phyloP scores from a whole-genome alignment of 192 early-diverging fungal species.

The Coemansia sp. region DNA sequence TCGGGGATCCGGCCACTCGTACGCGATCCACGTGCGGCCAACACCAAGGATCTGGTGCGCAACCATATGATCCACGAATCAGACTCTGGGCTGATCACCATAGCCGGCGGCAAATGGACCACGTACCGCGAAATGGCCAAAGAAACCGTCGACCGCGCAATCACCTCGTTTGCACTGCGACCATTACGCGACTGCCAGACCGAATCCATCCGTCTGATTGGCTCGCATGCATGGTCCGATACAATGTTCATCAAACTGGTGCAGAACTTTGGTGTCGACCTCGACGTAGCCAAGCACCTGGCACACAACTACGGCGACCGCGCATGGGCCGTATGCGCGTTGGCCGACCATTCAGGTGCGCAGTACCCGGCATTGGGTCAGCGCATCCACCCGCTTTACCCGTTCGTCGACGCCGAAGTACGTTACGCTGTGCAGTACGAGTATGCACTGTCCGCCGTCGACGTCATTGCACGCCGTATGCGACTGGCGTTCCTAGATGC shows the following conservation, averaged over 20 bases:
- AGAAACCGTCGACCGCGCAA: conserved; percentile 89
- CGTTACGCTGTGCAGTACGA: conserved; percentile 88
- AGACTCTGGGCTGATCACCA: conserved; percentile 79
- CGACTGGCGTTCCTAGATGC: conserved; percentile 93
- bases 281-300: conserved; percentile 87
- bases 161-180: conserved; percentile 70
- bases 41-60: conserved; percentile 89
- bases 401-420: conserved; percentile 93
- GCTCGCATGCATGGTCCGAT: conserved; percentile 81
- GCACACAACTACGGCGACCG: conserved; percentile 91
- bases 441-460: conserved; percentile 91
- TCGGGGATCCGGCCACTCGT: conserved; percentile 95
- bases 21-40: conserved; percentile 90
- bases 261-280: conserved; percentile 94
- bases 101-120: conserved; percentile 99
- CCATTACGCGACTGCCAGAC: conserved; percentile 74
- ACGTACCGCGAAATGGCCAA: conserved; percentile 97
- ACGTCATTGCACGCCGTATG: conserved; percentile 89
- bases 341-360: conserved; percentile 70
- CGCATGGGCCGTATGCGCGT: conserved; percentile 87
- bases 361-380: conserved; percentile 82
- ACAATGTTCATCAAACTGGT: conserved; percentile 96
- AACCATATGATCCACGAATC: conserved; percentile 97
- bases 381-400: conserved; percentile 77
- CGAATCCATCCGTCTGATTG: conserved; percentile 74